These are phyloP conservation scores for Aurifilum marmelostoma DNA, from an alignment of 2,329 filamentous ascomycete genomes.

Conservation along the genomic window DNA sequence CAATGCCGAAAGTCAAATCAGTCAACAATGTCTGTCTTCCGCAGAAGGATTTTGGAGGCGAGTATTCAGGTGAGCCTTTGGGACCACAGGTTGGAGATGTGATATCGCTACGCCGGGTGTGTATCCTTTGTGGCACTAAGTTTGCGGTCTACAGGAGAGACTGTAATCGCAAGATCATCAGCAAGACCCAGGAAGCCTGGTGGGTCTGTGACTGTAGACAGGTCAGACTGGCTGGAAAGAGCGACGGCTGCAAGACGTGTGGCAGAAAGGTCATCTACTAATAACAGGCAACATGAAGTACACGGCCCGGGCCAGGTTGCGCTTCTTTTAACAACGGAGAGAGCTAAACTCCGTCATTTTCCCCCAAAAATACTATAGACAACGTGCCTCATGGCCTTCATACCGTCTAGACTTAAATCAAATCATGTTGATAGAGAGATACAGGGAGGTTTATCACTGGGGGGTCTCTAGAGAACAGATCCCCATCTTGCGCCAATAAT, in stretches of 20 bases:
- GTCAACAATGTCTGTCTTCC: constrained; percentile 18
- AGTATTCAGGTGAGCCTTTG: neutral
- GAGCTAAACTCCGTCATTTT: neutral
- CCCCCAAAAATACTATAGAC: neutral
- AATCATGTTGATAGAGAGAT: neutral
- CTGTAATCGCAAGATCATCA: constrained; percentile 28
- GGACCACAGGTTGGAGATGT: constrained; percentile 19
- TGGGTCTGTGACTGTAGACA: constrained; percentile 26
- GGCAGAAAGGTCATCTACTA: constrained; percentile 27
- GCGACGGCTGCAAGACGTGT: constrained; percentile 20
- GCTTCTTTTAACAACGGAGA: neutral
- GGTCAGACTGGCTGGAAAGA: constrained; percentile 19
- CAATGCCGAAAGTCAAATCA: neutral
- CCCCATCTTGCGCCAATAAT: neutral
- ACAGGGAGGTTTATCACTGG: neutral
- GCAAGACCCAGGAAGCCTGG: constrained; percentile 19
- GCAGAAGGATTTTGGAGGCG: neutral
- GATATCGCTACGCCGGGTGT: constrained; percentile 23
- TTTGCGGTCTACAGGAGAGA: constrained; percentile 25
- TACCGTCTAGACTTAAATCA: neutral
- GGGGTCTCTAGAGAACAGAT: neutral
- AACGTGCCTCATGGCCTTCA: neutral
- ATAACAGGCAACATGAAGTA: neutral
- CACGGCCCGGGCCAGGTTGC: neutral
- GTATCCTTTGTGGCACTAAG: constrained; percentile 24